Evolutionary conservation across 306 rosid genomes (phyloP), one percentile per base, ranked within the genome.

Genomic region (Carpinus viminea): DNA sequence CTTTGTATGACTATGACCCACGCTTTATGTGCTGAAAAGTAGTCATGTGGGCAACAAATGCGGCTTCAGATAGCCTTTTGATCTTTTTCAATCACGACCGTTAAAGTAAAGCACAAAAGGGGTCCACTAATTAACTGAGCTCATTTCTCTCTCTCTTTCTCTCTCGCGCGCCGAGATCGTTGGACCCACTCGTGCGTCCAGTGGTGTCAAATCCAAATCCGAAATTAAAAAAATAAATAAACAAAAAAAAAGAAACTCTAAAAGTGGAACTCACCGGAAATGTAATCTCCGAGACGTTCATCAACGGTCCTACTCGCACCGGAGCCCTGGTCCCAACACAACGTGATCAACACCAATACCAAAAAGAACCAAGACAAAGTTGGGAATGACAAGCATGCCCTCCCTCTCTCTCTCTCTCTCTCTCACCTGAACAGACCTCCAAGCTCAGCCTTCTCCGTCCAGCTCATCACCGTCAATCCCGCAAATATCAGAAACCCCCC

Each of bases 401-500:
- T 56, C n/a, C 12, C 8, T 4, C 43, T 0, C 16, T 21, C 6
- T 4, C 38, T 20, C 43, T 20, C 36, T 28, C 13, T 21, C 26
- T 4, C 69, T n/a, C 3, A 72, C 41, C 75, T 75, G 11, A 89
- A 85, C 28, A 88, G 82, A 57, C 28, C 84, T 41, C 88, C 91
- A 28, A 79, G 41, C 52, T 71, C 74, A 56, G 83, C 52, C 80
- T 69, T 76, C 76, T 66, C 86, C 82, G 68, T 79, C 59, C 55
- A 79, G 77, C 90, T 94, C 88, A 86, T 24, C 83, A 80, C 81
- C 76, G 83, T 75, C 36, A 92, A 48, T 72, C 82, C 90, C 47
- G 69, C 84, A n/a, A 95, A 91, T 68, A 95, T 81, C 38, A 92
- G 57, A 81, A 95, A 95, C 4, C 97, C 97, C 48, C 82, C 82